phyloP scores from a whole-genome alignment of 768 basidiomycete genomes.

The Serendipita indica region DNA sequence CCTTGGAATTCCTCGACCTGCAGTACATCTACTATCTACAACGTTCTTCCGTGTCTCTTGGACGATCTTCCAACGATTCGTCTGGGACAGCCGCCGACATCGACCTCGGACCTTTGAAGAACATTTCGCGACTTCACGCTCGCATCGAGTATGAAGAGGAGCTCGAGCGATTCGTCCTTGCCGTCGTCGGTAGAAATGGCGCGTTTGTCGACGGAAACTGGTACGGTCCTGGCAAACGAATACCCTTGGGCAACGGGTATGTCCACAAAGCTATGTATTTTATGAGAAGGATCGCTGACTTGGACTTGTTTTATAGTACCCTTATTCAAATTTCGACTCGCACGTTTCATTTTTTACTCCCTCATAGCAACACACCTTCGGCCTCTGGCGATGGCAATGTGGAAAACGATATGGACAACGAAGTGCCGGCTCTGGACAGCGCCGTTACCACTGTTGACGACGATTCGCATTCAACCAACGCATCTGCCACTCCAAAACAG shows the following conservation, averaged over 20 bases:
- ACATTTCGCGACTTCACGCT: constrained; percentile 92
- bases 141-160: constrained; percentile 89
- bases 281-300: constrained; percentile 6
- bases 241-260: constrained; percentile 74
- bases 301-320: constrained; percentile 38
- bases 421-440: constrained; percentile 1
- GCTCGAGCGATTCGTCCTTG: constrained; percentile 73
- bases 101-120: constrained; percentile 92
- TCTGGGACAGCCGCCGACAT: constrained; percentile 24
- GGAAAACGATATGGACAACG: neutral
- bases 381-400: neutral
- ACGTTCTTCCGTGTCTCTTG: constrained; percentile 3
- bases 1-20: constrained; percentile 4
- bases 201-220: constrained; percentile 98
- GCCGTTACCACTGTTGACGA: constrained; percentile 13
- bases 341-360: constrained; percentile 92
- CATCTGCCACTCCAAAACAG: constrained; percentile 1
- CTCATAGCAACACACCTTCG: constrained; percentile 56
- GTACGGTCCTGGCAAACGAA: constrained; percentile 73
- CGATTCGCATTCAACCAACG: constrained; percentile 10
- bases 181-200: constrained; percentile 90
- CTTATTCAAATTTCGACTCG: constrained; percentile 95
- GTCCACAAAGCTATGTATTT: constrained; percentile 15
- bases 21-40: constrained; percentile 8
- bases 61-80: constrained; percentile 8